Base-by-base conservation (phyloP, 1,139 yeast genomes). In the Kodamaea suecica region DNA sequence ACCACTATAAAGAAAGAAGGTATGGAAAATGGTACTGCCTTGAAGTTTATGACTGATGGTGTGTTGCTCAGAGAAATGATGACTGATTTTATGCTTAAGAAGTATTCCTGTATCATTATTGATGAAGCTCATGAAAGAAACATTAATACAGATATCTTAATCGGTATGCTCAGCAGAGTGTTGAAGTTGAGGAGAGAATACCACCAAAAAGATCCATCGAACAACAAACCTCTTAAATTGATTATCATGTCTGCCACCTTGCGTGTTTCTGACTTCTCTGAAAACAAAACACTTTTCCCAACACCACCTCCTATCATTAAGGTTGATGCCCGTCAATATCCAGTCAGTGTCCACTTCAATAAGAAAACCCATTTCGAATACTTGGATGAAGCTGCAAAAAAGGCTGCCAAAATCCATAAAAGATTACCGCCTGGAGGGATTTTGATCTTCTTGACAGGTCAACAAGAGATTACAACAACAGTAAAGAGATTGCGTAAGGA, bases 21-120 rank as follows among this genome's bases (percentile, higher is more conserved):
- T 7, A 46, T 53, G 9, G 59, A 51, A 32, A 45, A 61, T 36
- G 75, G 75, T 13, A 94, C 98, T 0, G 84, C 85, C 4, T 57
- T 94, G 57, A 94, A 94, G 57, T 90, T 92, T 52, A 92, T 94
- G 98, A 94, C 99, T 2, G 99, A 94, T 68, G 99, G 99, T 78
- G 96, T 94, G 28, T 63, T 94, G 35, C 63, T 94, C 23, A 72
- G 97, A 48, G 99, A 94, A 59, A 80, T 94, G 83, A 83, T 92
- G 81, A 66, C 78, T 0, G 98, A 94, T 51, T 83, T 92, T 45
- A 62, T 82, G 45, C 66, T 94, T 33, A 71, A 76, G 24, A 86
- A 85, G 52, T 94, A 94, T 55, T 87, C 97, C 1, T 81, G 84
- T 1, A 71, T 94, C 29, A 75, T 94, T 23, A 86, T 94, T 41